Evolutionary conservation across 345 rosid species (phyloP).

Genomic region (Chamaenerion angustifolium): DNA sequence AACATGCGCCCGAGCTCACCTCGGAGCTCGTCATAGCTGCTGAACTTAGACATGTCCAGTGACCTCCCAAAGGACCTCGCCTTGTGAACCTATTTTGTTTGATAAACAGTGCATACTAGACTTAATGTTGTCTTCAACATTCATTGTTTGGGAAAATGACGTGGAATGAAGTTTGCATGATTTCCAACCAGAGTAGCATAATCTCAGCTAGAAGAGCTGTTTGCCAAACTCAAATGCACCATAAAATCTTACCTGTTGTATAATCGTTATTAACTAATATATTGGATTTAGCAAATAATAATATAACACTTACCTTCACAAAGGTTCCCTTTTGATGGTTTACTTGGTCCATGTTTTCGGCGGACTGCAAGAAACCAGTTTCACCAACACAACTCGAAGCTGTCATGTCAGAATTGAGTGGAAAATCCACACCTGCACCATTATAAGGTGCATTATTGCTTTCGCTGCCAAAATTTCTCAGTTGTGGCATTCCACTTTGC

Average conservation of each 20-base stretch:
- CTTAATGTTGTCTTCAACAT: not conserved
- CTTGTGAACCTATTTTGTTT: conserved; percentile 29
- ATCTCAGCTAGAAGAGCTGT: no score
- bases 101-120: no score
- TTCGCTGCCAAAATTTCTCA: conserved; percentile 24
- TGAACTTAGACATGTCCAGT: conserved; percentile 31
- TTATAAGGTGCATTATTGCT: conserved; percentile 21
- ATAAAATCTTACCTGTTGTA: no score
- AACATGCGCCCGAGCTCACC: conserved; percentile 30
- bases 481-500: conserved; percentile 27
- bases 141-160: no score
- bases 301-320: conserved; percentile 25
- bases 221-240: no score
- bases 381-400: conserved; percentile 40
- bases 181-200: no score
- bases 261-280: no score
- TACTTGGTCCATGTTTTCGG: conserved; percentile 34
- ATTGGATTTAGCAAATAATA: no score
- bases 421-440: conserved; percentile 23
- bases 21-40: conserved; percentile 36
- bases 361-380: conserved; percentile 37
- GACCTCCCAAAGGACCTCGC: conserved; percentile 33
- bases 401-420: conserved; percentile 28
- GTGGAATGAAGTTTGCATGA: no score
- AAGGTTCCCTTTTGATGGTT: conserved; percentile 30